phyloP scores from a whole-genome alignment of 2,329 filamentous ascomycete species.

The Cercospora sp. region DNA sequence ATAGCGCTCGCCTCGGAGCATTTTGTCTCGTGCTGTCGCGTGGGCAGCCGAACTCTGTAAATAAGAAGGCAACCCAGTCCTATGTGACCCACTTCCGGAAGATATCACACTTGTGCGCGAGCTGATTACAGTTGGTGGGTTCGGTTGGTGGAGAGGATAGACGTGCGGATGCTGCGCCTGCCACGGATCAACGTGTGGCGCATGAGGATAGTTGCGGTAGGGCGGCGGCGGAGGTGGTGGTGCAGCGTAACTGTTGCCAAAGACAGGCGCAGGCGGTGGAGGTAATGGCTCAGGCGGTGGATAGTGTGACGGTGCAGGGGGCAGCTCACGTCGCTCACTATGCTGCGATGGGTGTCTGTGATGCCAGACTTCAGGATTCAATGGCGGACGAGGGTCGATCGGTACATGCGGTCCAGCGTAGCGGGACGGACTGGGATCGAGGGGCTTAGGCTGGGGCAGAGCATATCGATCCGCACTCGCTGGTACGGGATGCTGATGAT shows the following conservation, averaged over 20 bases:
- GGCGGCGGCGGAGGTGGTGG: constrained; percentile 21
- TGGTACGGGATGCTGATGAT: not conserved
- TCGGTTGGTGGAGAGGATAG: constrained; percentile 15
- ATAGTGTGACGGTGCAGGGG: constrained; percentile 3
- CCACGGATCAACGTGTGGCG: constrained; percentile 12
- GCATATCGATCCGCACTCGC: constrained; percentile 13
- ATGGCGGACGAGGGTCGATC: constrained; percentile 18
- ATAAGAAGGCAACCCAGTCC: constrained; percentile 22
- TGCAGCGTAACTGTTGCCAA: constrained; percentile 21
- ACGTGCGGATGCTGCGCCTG: constrained; percentile 17
- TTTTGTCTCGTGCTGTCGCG: constrained; percentile 77
- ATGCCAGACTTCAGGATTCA: constrained; percentile 25
- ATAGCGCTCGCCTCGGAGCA: constrained; percentile 79
- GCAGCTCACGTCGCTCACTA: not conserved
- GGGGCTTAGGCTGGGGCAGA: constrained; percentile 6
- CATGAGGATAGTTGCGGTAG: constrained; percentile 15
- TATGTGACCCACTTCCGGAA: constrained; percentile 43
- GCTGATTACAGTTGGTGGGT: constrained; percentile 20
- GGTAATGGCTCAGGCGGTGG: constrained; percentile 7
- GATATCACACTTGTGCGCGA: constrained; percentile 33
- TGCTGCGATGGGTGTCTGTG: constrained; percentile 1
- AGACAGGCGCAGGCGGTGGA: constrained; percentile 22
- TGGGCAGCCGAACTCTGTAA: constrained; percentile 2
- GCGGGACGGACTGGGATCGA: constrained; percentile 13
- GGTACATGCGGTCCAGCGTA: constrained; percentile 16